These are phyloP conservation scores for Suillus cothurnatus DNA, from an alignment of 768 basidiomycete genomes.

Conservation along the genomic window DNA sequence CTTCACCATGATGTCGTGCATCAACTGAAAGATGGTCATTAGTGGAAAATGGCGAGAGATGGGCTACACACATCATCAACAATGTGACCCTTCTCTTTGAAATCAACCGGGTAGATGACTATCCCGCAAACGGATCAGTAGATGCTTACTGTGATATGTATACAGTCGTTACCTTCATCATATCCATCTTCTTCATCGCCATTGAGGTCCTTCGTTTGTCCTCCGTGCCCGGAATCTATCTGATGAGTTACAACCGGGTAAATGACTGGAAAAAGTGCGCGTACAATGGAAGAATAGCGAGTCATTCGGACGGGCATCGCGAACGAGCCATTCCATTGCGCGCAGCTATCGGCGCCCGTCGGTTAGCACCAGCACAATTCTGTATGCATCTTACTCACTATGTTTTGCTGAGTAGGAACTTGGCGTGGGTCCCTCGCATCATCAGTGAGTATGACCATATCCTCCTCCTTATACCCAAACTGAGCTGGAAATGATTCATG, in stretches of 20 bases:
- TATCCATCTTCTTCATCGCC: constrained; percentile 86
- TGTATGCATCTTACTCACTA: constrained; percentile 45
- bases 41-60: not conserved
- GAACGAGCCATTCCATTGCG: constrained; percentile 94
- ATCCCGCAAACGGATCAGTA: not conserved
- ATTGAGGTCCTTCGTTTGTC: constrained; percentile 80
- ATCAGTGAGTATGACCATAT: constrained; percentile 88
- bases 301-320: constrained; percentile 76
- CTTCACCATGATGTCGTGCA: constrained; percentile 82
- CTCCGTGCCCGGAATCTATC: constrained; percentile 91
- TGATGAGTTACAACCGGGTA: not conserved
- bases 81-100: constrained; percentile 69
- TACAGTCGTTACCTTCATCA: constrained; percentile 70
- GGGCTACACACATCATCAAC: constrained; percentile 75
- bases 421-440: constrained; percentile 61
- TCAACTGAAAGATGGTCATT: constrained; percentile 41
- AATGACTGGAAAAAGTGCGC: not conserved
- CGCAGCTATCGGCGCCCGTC: constrained; percentile 44
- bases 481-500: constrained; percentile 38
- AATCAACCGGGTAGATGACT: constrained; percentile 89
- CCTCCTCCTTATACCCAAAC: constrained; percentile 69
- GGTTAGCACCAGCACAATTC: not conserved
- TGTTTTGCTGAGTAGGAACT: constrained; percentile 79
- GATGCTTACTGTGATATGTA: not conserved
- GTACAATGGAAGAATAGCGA: constrained; percentile 84